Evolutionary conservation across 176 grass and related monocot species (phyloP), one percentile per base, ranked within the genome.

Genomic region (Oryza longistaminata): DNA sequence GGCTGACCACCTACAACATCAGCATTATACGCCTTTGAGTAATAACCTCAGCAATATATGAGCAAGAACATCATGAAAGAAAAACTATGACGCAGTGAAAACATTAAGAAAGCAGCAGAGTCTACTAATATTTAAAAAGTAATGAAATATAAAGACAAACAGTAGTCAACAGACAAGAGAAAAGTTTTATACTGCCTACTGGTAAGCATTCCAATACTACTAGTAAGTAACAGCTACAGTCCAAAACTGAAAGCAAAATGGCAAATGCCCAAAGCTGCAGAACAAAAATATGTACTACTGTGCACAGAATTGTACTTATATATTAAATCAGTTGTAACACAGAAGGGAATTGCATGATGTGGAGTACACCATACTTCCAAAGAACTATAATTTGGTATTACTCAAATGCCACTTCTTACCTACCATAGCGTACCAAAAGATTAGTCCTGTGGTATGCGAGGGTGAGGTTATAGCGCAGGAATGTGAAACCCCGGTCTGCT

Each of bases 361-460:
- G 68, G 73, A 83, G 45, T 34, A 82, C 34, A 1, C 1, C 7
- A 21, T 24, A 86, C 5, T 6, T 52, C 13, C 6, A 26, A 55
- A 66, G 12, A 21, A 62, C 14, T 49, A 17, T 73, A 75, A 66
- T 48, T 74, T 73, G 39, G 24, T 22, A 67, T 24, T 72, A 77
- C 68, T 69, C 39, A 86, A 87, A 79, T 62, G 26, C 7, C 66
- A 86, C 72, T 89, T 19, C 91, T 93, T 93, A 98, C 96, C 96
- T 94, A 90, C 90, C 87, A 88, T 92, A 91, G 67, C 70, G 93
- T 80, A 92, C 96, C 93, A 95, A 87, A 42, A 98, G 93, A 79
- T 92, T 93, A 53, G 96, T 98, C 71, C 96, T 90, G 82, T 98
- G 96, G 74, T 98, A 98, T 11, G 93, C 86, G 64, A 98, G 39